These are phyloP conservation scores for Seiridium cupressi DNA, from an alignment of 2,329 filamentous ascomycete species.

Conservation along the genomic window DNA sequence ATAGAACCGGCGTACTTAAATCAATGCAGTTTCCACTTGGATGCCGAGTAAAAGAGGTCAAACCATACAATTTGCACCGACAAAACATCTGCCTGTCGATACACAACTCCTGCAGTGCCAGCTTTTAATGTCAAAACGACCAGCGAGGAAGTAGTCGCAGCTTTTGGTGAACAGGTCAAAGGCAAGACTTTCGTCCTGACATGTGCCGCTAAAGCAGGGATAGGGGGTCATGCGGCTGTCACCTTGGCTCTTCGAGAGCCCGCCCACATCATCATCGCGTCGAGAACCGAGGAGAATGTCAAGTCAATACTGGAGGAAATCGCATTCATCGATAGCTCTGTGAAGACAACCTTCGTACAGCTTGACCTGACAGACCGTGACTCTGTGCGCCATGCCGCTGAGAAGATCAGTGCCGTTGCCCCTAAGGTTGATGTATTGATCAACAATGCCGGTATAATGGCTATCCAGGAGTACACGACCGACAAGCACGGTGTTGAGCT, in stretches of 20 bases:
- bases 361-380: constrained; percentile 20
- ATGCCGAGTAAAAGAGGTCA: too few species aligned
- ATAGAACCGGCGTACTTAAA: too few species aligned
- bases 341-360: constrained; percentile 20
- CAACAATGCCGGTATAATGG: constrained; percentile 22
- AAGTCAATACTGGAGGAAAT: constrained; percentile 18
- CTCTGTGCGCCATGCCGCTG: constrained; percentile 17
- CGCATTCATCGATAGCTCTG: constrained; percentile 14
- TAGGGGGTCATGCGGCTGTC: constrained; percentile 19
- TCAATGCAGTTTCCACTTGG: too few species aligned
- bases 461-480: constrained; percentile 18
- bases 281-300: constrained; percentile 18
- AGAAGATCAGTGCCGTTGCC: constrained; percentile 14
- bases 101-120: constrained; percentile 8
- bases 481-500: constrained; percentile 29
- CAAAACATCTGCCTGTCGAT: too few species aligned
- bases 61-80: too few species aligned
- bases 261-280: constrained; percentile 21
- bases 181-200: constrained; percentile 20
- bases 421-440: constrained; percentile 21
- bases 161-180: constrained; percentile 18
- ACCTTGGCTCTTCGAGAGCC: constrained; percentile 16
- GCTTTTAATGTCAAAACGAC: constrained; percentile 17
- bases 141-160: constrained; percentile 20
- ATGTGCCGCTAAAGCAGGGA: constrained; percentile 18